phyloP scores from a whole-genome alignment of 768 basidiomycete genomes.

The Rhodotorula graminis region DNA sequence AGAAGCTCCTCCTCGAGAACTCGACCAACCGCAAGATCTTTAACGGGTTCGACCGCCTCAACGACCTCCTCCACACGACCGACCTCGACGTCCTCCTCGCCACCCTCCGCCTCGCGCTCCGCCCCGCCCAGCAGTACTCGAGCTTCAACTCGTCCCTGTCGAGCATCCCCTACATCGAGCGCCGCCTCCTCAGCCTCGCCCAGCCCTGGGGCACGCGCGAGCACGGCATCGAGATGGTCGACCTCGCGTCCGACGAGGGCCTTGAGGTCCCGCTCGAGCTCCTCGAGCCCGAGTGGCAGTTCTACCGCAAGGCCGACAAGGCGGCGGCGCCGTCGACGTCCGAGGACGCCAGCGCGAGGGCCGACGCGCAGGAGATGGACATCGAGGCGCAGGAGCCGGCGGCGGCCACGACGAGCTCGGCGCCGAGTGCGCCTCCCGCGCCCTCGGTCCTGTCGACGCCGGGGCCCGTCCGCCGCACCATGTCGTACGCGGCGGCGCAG shows the following conservation, averaged over 20 bases:
- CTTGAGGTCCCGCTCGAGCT: slow-evolving; percentile 41
- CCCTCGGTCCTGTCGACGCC: slow-evolving; percentile 19
- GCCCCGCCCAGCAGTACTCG: slow-evolving; percentile 92
- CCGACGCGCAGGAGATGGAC: slow-evolving; percentile 27
- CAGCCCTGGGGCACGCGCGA: slow-evolving; percentile 77
- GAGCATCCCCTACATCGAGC: slow-evolving; percentile 60
- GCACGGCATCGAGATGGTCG: slow-evolving; percentile 67
- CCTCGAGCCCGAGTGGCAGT: slow-evolving; percentile 43
- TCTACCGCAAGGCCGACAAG: slow-evolving; percentile 40
- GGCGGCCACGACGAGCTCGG: slow-evolving; percentile 1
- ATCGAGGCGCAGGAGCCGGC: slow-evolving; percentile 18
- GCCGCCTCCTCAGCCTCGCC: slow-evolving; percentile 73
- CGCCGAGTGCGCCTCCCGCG: slow-evolving; percentile 5
- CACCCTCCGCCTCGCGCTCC: slow-evolving; percentile 75
- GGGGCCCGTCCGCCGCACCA: slow-evolving; percentile 22
- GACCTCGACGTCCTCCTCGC: slow-evolving; percentile 83
- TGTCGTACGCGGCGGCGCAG: slow-evolving; percentile 23
- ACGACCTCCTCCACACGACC: slow-evolving; percentile 76
- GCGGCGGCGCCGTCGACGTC: not conserved
- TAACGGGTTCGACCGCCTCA: slow-evolving; percentile 89
- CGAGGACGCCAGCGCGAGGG: too few species aligned
- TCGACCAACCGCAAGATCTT: slow-evolving; percentile 97
- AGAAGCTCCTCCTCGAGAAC: slow-evolving; percentile 86
- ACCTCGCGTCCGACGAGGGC: slow-evolving; percentile 55
- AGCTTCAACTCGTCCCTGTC: slow-evolving; percentile 77